Percentiles rank a stretch among this genome's conserved stretches.
Conservation (phyloP, 305 asterid species). For the Solanum hybrid region DNA sequence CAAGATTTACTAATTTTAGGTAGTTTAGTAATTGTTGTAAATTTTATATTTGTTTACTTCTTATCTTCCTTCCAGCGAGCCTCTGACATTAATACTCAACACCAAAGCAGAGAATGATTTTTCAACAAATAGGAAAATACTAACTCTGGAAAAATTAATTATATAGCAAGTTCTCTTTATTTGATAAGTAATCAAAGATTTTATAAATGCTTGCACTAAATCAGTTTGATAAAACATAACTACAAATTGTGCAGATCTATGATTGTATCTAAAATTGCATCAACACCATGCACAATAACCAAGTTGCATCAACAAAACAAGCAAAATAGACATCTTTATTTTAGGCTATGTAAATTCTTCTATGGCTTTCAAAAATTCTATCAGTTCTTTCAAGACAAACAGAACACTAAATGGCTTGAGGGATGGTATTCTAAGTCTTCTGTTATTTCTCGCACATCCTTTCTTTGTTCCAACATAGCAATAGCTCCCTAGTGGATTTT, state of each 20-base stretch:
- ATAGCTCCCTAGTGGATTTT: background rate
- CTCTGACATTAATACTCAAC: background rate
- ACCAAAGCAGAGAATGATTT: background rate
- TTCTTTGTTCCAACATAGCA: background rate
- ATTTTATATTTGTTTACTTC: background rate
- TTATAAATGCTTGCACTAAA: background rate
- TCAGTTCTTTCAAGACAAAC: background rate
- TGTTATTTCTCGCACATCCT: too few species aligned
- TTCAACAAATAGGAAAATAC: background rate
- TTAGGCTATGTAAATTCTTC: background rate
- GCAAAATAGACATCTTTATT: background rate
- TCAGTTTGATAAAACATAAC: background rate
- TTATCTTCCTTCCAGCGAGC: too few species aligned
- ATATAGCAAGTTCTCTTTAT: background rate
- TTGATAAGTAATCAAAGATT: background rate
- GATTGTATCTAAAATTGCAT: background rate
- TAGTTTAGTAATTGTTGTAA: background rate
- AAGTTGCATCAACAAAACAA: background rate
- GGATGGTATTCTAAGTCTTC: too few species aligned
- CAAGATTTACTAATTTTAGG: background rate
- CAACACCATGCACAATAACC: background rate
- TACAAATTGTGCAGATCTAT: background rate
- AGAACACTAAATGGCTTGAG: too few species aligned
- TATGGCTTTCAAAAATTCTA: background rate
- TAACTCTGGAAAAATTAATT: too few species aligned